Evolutionary conservation across 495 filamentous ascomycete genomes (phyloP), one percentile per base, ranked within the genome.

Genomic region (Apiosordaria backusii): DNA sequence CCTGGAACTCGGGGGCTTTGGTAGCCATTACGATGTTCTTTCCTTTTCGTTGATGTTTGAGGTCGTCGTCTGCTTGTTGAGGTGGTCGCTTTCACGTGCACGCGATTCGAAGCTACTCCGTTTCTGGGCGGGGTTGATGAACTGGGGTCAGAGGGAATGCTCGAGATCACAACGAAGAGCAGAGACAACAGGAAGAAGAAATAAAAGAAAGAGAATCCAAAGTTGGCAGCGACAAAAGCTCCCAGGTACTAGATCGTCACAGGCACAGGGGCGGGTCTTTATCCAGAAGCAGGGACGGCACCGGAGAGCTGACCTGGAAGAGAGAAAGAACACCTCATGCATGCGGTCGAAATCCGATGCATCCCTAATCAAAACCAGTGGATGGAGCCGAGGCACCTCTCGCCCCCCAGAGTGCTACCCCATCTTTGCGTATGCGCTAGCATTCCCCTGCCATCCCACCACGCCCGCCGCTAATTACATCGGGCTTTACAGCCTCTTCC

Each of bases 1-100:
- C 80, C 75, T 90, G 79, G 68, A 92, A 84, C 67, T 82, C 80
- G 59, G 80, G 82, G 67, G 89, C 80, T 55, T 76, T 70, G 66
- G 68, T 53, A 18, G 75, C 70, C 78, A 81, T 55, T 18, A 19
- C 81, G 50, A 19, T 55, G 53, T 16, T 9, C 7, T 54, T 21
- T 35, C 19, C 1, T 13, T 57, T 57, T 21, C 23, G 10, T 19
- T 13, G 55, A 13, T 75, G 22, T 52, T 45, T 26, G 57, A 23
- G 9, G 15, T 29, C 10, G 5, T 7, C 16, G 6, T 45, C 35
- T 45, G 3, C 35, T 15, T 15, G 35, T 1, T 15, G n/a, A n/a
- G 27, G 27, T 7, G 35, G 35, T 45, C 9, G 35, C 35, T 45
- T 45, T 45, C 35, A 45, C 35, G 35, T 45, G 35, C 29, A 10